Base-by-base conservation (phyloP, 805 yeast species). In the Brettanomyces naardenensis region DNA sequence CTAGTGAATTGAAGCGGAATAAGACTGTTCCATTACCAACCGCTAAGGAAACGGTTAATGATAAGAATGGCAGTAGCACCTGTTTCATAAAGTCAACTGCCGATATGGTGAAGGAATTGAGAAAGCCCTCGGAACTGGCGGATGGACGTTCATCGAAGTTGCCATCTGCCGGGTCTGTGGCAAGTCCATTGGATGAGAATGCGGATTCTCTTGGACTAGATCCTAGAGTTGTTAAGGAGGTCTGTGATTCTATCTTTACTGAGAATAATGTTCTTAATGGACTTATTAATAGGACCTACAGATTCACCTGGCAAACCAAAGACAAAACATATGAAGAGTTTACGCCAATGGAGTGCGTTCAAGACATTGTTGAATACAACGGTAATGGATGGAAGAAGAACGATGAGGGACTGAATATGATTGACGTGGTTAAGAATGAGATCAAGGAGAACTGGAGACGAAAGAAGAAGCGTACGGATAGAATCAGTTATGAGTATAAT, bases 321-420 rank as follows among this genome's bases (percentile, higher is more conserved):
- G 46, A 49, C 3, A 18, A 41, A 10, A 29, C 38, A 6, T 59
- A 58, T 36, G 54, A 53, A 6, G 74, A 83, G 61, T 65, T 67
- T 54, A 65, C 78, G 10, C 90, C 95, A 0, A 69, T 71, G 35
- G 84, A 79, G 41, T 75, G 89, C 44, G 68, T 88, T 9, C 76
- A 77, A 23, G 94, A 86, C 56, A 81, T 89, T 2, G 71, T 85
- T 40, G 68, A 72, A 21, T 42, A 46, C 30, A 82, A 84, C 22
- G 83, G 85, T 1, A 72, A 74, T 36, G 92, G 87, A 3, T 79
- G 80, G 80, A 73, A 70, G 21, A 61, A 59, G 37, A 66, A 69
- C 39, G 70, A 66, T 31, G 70, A 66, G 38, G 74, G 75, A 1
- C 44, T 56, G 6, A 56, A 61, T 22, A 51, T 62, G 38, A 56